phyloP scores from a whole-genome alignment of 2,329 filamentous ascomycete genomes.

The Hymenoscyphus scutula region DNA sequence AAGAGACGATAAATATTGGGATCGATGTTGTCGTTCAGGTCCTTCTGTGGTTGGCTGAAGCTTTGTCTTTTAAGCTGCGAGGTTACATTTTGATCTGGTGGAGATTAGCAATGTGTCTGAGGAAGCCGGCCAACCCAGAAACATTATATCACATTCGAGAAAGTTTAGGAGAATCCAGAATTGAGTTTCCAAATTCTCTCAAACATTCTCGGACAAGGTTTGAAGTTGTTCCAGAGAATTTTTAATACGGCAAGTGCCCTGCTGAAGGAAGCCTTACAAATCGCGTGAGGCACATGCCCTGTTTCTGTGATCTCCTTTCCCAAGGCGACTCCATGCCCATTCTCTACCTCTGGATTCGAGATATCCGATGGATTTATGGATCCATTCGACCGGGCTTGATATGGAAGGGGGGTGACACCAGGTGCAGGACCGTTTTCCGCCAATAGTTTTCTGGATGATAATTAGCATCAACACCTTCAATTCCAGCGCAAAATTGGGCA shows the following conservation, averaged over 20 bases:
- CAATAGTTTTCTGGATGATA: neutral
- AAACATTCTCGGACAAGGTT: neutral
- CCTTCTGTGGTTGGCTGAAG: constrained; percentile 16
- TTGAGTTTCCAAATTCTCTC: neutral
- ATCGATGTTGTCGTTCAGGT: constrained; percentile 4
- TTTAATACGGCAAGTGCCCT: too few species aligned
- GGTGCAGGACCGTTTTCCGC: neutral
- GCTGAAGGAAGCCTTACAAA: constrained; percentile 31
- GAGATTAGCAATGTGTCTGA: constrained; percentile 9
- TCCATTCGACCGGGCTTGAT: constrained; percentile 17
- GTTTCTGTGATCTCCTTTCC: constrained; percentile 16
- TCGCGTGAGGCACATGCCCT: constrained; percentile 33
- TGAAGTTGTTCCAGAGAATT: neutral
- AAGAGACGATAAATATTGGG: constrained; percentile 16
- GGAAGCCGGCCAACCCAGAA: too few species aligned
- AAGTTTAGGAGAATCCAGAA: too few species aligned
- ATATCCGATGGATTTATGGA: constrained; percentile 32
- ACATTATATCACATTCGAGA: too few species aligned
- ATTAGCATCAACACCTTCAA: constrained; percentile 23
- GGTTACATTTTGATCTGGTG: constrained; percentile 30
- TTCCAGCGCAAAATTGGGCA: constrained; percentile 19
- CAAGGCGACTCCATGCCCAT: constrained; percentile 5
- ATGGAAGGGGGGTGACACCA: neutral
- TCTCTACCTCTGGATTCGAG: constrained; percentile 17
- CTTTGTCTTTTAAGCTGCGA: constrained; percentile 26